These are phyloP conservation scores for Glomus cerebriforme DNA, from an alignment of 192 early-diverging fungal species.

Conservation along the genomic window DNA sequence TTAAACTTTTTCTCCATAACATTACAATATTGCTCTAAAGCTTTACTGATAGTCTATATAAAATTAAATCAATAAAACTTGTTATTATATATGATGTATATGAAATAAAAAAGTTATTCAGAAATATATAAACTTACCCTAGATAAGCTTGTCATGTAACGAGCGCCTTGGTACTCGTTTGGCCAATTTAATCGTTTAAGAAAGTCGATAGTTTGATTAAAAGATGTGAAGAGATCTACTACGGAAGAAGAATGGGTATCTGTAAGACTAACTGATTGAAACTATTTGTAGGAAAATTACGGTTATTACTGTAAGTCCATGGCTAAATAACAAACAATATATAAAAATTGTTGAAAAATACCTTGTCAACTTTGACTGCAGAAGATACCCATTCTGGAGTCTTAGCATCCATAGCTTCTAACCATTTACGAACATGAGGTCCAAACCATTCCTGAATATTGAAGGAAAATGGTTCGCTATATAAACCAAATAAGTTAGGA, in stretches of 20 bases:
- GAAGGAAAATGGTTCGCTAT: slow-evolving; percentile 50
- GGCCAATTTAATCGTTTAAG: slow-evolving; percentile 68
- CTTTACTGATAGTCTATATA: slow-evolving; percentile 55
- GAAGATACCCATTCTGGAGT: slow-evolving; percentile 71
- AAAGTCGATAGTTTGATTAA: slow-evolving; percentile 72
- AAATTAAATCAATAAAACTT: not conserved
- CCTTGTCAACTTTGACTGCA: slow-evolving; percentile 66
- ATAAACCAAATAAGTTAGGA: not conserved
- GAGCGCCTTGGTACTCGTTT: slow-evolving; percentile 59
- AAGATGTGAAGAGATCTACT: slow-evolving; percentile 78
- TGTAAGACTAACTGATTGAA: slow-evolving; percentile 53
- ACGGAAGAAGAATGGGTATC: slow-evolving; percentile 74
- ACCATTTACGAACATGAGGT: slow-evolving; percentile 68
- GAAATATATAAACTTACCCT: slow-evolving; percentile 46
- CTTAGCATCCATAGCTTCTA: slow-evolving; percentile 61
- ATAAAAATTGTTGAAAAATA: not conserved
- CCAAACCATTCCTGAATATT: slow-evolving; percentile 74
- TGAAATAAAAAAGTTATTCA: not conserved
- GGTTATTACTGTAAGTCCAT: not conserved
- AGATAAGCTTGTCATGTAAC: slow-evolving; percentile 67
- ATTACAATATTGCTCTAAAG: slow-evolving; percentile 63
- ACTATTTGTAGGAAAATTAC: slow-evolving; percentile 37
- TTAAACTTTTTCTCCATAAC: slow-evolving; percentile 51
- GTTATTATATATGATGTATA: not conserved
- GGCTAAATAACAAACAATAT: not conserved